Evolutionary conservation across 2,329 filamentous ascomycete genomes (phyloP).

Genomic region (Cercospora nicotianae): DNA sequence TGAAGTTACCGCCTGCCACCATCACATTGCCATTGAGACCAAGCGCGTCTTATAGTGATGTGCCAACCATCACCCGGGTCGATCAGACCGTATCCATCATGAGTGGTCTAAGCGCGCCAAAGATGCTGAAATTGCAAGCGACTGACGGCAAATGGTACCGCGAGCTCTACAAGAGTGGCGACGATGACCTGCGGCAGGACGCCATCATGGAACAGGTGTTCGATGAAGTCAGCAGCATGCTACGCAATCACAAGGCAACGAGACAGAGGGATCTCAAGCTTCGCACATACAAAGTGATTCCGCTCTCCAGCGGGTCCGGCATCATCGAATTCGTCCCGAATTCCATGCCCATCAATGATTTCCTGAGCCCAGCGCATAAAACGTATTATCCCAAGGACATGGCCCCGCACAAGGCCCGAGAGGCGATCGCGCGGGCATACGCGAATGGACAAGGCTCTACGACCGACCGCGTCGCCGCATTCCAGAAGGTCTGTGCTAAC

Average conservation of each 20-base stretch:
- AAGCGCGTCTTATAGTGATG: constrained; percentile 70
- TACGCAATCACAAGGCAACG: constrained; percentile 82
- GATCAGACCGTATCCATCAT: constrained; percentile 79
- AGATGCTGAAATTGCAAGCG: constrained; percentile 80
- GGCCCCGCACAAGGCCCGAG: constrained; percentile 73
- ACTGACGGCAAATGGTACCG: constrained; percentile 79
- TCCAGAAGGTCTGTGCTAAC: constrained; percentile 72
- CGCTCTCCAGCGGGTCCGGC: constrained; percentile 78
- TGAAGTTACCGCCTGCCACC: constrained; percentile 80
- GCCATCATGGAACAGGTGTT: constrained; percentile 99
- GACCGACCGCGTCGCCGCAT: constrained; percentile 71
- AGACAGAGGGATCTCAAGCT: constrained; percentile 87
- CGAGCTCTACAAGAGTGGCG: constrained; percentile 91
- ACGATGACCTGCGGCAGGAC: constrained; percentile 91
- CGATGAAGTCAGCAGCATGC: constrained; percentile 85
- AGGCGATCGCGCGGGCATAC: constrained; percentile 74
- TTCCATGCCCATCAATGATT: constrained; percentile 89
- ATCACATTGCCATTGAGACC: constrained; percentile 76
- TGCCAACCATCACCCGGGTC: constrained; percentile 74
- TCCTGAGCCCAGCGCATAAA: constrained; percentile 85
- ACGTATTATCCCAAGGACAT: constrained; percentile 82
- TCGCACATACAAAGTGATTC: constrained; percentile 94
- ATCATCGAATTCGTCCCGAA: constrained; percentile 97
- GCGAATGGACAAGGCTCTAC: constrained; percentile 55
- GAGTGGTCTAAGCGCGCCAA: constrained; percentile 86